Conservation (phyloP, 2,329 filamentous ascomycete genomes). For the Annulohypoxylon truncatum region DNA sequence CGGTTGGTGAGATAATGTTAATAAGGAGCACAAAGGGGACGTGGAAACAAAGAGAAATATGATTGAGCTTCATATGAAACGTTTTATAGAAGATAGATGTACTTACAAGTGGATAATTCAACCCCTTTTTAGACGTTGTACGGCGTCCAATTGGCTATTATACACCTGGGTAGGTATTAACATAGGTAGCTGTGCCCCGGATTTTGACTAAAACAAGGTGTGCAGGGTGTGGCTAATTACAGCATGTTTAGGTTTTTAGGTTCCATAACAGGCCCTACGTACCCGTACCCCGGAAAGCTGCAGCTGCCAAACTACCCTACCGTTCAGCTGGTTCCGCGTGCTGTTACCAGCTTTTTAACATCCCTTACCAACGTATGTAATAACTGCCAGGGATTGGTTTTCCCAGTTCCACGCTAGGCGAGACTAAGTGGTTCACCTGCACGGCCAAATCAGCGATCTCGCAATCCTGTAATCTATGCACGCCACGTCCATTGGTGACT, state of each 20-base stretch:
- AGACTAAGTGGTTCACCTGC: neutral
- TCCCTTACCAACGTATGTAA: constrained; percentile 1
- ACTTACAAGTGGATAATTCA: neutral
- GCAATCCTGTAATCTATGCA: constrained; percentile 37
- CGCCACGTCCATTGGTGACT: constrained; percentile 32
- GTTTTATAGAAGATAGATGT: neutral
- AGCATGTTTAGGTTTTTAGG: neutral
- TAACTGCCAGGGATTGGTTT: neutral
- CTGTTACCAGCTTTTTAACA: neutral
- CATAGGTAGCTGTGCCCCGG: constrained; percentile 7
- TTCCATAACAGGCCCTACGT: neutral
- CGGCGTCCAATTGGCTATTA: constrained; percentile 1
- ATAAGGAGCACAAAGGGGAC: neutral
- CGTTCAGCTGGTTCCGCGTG: constrained; percentile 9
- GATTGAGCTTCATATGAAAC: neutral
- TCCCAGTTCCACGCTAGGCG: neutral
- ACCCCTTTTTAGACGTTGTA: constrained; percentile 3
- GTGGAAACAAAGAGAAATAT: neutral
- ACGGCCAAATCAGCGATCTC: constrained; percentile 31
- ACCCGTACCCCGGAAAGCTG: constrained; percentile 26
- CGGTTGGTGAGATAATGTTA: neutral
- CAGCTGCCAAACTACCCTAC: constrained; percentile 31
- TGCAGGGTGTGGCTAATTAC: constrained; percentile 18
- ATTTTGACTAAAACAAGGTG: constrained; percentile 18
- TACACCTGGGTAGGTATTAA: too few relatives aligned